Base-by-base conservation (phyloP, 169 alveolate genomes). In the Eimeria falciformis region DNA sequence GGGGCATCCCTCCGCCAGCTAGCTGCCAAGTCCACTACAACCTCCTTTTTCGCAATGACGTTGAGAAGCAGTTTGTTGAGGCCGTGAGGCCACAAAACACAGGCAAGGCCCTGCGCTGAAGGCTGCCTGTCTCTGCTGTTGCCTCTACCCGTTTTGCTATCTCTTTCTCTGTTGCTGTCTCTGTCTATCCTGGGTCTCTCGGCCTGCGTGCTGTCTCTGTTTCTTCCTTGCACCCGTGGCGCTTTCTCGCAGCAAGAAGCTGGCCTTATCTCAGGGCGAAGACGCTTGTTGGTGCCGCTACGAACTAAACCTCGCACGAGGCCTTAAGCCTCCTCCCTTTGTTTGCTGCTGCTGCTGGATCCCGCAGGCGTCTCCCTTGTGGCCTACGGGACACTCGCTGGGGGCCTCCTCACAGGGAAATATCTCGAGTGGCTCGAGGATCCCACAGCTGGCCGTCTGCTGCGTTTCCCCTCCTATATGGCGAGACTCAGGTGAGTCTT, bases 331-430 rank as follows among this genome's bases (percentile, higher is more conserved):
- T n/a, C n/a, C n/a, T n/a, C n/a, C n/a, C n/a, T n/a, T n/a, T n/a
- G n/a, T n/a, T n/a, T n/a, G n/a, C n/a, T n/a, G n/a, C n/a, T n/a
- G n/a, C n/a, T n/a, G n/a, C 69, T 58, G 23, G 17, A 58, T 29
- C 69, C 69, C 53, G 3, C 58, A 94, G 97, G 96, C 50, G 94
- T 93, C 12, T 96, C 90, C 1, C 62, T 95, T 5, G 45, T 95
- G 46, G 98, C 98, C 47, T 95, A 96, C 92, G 95, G 97, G 4
- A 96, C 98, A 5, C 93, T 96, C 37, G 97, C 97, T 33, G 98
- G 97, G 3, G 98, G 98, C 29, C 83, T 96, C 5, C 81, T 96
- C 82, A 95, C 97, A 14, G 98, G 98, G 1, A 96, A 96, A 56
- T 96, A 96, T 92, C 85, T 96, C 71, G 98, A 96, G 78, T 94